phyloP scores from a whole-genome alignment of 2,329 filamentous ascomycete genomes.

The Verticillium nonalfalfae region DNA sequence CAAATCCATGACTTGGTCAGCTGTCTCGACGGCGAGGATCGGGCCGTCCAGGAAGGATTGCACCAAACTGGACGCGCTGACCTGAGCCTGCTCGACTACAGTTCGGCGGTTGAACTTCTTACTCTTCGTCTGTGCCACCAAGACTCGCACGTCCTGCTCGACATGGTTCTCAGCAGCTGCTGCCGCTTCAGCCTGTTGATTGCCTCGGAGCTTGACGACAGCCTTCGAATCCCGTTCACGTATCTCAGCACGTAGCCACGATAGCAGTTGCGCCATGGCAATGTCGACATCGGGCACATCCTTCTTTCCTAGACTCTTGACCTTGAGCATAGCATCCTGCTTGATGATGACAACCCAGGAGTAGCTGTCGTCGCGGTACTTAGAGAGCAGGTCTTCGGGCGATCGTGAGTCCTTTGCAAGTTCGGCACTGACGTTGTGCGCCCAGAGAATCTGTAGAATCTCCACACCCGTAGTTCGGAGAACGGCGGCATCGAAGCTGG shows the following conservation, averaged over 20 bases:
- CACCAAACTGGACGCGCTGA: slow-evolving; percentile 53
- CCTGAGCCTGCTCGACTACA: slow-evolving; percentile 74
- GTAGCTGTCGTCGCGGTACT: slow-evolving; percentile 71
- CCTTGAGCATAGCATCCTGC: slow-evolving; percentile 67
- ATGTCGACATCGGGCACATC: slow-evolving; percentile 73
- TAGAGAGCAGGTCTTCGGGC: slow-evolving; percentile 70
- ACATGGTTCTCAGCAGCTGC: slow-evolving; percentile 25
- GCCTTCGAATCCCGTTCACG: slow-evolving; percentile 68
- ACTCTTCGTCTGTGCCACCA: slow-evolving; percentile 73
- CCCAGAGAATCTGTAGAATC: slow-evolving; percentile 73
- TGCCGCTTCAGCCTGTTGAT: slow-evolving; percentile 23
- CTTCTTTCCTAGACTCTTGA: slow-evolving; percentile 71
- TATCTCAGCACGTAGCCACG: slow-evolving; percentile 75
- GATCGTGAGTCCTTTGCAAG: slow-evolving; percentile 74
- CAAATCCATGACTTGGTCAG: slow-evolving; percentile 73
- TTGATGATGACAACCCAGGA: slow-evolving; percentile 89
- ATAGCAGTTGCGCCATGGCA: slow-evolving; percentile 63
- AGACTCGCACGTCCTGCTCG: slow-evolving; percentile 74
- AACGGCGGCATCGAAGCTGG: slow-evolving; percentile 74
- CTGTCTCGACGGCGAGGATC: slow-evolving; percentile 81
- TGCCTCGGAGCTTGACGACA: slow-evolving; percentile 32
- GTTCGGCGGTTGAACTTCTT: slow-evolving; percentile 88
- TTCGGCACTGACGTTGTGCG: slow-evolving; percentile 80
- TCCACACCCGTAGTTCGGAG: slow-evolving; percentile 72
- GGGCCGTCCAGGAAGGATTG: slow-evolving; percentile 70